Conservation (phyloP, 192 early-diverging fungal genomes). For the Coemansia biformis region DNA sequence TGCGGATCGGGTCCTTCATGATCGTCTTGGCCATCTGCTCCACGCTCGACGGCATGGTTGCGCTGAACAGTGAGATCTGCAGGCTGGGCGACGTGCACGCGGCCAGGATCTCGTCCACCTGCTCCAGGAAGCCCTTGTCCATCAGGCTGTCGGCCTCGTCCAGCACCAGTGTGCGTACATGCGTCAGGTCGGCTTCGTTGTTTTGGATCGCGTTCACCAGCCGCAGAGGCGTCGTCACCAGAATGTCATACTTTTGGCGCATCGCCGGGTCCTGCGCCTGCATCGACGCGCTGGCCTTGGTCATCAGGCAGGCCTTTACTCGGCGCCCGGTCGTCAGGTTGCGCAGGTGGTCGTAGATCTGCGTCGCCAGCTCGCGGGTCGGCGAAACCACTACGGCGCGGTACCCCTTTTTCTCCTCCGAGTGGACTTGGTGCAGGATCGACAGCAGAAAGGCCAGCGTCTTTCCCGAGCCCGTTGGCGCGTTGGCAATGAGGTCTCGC, state of each 20-base stretch:
- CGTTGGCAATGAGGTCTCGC: slow-evolving; percentile 92
- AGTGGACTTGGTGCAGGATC: slow-evolving; percentile 79
- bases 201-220: slow-evolving; percentile 83
- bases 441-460: slow-evolving; percentile 91
- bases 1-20: slow-evolving; percentile 83
- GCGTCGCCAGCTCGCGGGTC: slow-evolving; percentile 82
- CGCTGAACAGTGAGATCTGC: slow-evolving; percentile 86
- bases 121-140: slow-evolving; percentile 79
- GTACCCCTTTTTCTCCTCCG: slow-evolving; percentile 73
- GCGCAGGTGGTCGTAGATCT: slow-evolving; percentile 82
- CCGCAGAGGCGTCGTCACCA: slow-evolving; percentile 89
- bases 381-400: slow-evolving; percentile 91
- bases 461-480: slow-evolving; percentile 98
- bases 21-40: slow-evolving; percentile 88
- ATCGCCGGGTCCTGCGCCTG: slow-evolving; percentile 62
- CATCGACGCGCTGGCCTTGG: slow-evolving; percentile 67
- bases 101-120: slow-evolving; percentile 82
- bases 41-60: slow-evolving; percentile 86
- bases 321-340: slow-evolving; percentile 69
- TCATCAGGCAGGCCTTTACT: slow-evolving; percentile 77
- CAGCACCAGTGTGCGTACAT: slow-evolving; percentile 67
- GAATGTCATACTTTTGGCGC: slow-evolving; percentile 79
- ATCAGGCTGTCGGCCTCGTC: slow-evolving; percentile 83
- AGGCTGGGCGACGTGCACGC: slow-evolving; percentile 71
- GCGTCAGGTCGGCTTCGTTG: slow-evolving; percentile 68